phyloP scores from a whole-genome alignment of 495 filamentous ascomycete species.

The Penicillium parvum region DNA sequence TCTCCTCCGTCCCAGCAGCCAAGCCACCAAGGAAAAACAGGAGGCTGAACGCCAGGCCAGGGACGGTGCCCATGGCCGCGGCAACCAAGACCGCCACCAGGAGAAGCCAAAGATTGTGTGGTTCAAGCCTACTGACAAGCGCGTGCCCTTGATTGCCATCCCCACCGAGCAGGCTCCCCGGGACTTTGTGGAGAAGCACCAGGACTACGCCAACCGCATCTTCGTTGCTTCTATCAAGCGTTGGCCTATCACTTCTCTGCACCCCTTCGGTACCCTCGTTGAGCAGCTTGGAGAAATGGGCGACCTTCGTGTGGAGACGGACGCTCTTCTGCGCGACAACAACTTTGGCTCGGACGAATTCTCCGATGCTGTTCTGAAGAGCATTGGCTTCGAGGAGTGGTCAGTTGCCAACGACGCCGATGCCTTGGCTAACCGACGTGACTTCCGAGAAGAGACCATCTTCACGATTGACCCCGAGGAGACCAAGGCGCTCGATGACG shows the following conservation, averaged over 20 bases:
- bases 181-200: conserved; percentile 98
- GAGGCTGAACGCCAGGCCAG: conserved; percentile 91
- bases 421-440: conserved; percentile 71
- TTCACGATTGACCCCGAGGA: conserved; percentile 90
- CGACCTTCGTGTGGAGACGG: conserved; percentile 92
- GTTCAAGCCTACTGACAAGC: conserved; percentile 99
- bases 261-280: conserved; percentile 95
- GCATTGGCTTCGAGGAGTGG: conserved; percentile 89
- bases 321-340: conserved; percentile 94
- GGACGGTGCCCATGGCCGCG: conserved; percentile 72
- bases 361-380: conserved; percentile 90
- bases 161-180: conserved; percentile 96
- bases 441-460: conserved; percentile 84
- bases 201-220: conserved; percentile 93
- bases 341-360: conserved; percentile 98
- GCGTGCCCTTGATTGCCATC: conserved; percentile 95
- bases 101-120: conserved; percentile 99
- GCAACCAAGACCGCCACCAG: conserved; percentile 77
- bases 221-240: conserved; percentile 99
- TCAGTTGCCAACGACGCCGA: conserved; percentile 77
- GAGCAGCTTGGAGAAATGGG: conserved; percentile 98
- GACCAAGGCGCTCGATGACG: conserved; percentile 80
- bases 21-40: conserved; percentile 99
- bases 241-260: conserved; percentile 98
- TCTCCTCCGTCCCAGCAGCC: conserved; percentile 89